Conservation (phyloP, 441 rosid genomes). For the Erodium moschatum region DNA sequence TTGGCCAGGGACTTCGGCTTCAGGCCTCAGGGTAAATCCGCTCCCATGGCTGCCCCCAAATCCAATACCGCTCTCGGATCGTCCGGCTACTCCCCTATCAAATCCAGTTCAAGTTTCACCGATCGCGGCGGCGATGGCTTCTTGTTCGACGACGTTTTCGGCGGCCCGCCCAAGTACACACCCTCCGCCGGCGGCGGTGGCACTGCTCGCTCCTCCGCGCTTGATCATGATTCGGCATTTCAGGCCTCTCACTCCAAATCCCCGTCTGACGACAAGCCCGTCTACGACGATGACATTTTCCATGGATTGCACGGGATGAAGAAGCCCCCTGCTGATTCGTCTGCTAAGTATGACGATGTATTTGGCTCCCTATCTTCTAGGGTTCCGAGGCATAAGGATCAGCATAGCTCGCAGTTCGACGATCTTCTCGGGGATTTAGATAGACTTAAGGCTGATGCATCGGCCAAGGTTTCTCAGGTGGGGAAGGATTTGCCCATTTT, state of each 20-base stretch:
- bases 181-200: constrained; percentile 25
- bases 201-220: constrained; percentile 24
- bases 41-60: constrained; percentile 46
- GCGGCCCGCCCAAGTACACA: constrained; percentile 39
- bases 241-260: no score
- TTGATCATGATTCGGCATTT: constrained; percentile 54
- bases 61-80: no score
- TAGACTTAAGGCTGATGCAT: constrained; percentile 28
- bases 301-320: constrained; percentile 45
- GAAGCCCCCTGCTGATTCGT: constrained; percentile 35
- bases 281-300: constrained; percentile 67
- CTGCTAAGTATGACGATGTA: constrained; percentile 37
- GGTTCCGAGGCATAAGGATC: constrained; percentile 23
- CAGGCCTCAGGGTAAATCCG: constrained; percentile 76
- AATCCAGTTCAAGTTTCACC: constrained; percentile 23
- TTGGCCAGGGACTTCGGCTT: constrained; percentile 60
- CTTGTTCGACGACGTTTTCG: constrained; percentile 47
- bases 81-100: constrained; percentile 13
- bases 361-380: constrained; percentile 35
- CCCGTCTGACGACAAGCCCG: constrained; percentile 54
- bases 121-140: constrained; percentile 28
- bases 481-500: constrained; percentile 35
- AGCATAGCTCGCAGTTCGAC: constrained; percentile 44
- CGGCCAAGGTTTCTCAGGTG: constrained; percentile 22
- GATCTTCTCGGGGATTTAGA: constrained; percentile 58